These are phyloP conservation scores for Fusarium sacchari DNA, from an alignment of 2,329 filamentous ascomycete species.

Conservation along the genomic window DNA sequence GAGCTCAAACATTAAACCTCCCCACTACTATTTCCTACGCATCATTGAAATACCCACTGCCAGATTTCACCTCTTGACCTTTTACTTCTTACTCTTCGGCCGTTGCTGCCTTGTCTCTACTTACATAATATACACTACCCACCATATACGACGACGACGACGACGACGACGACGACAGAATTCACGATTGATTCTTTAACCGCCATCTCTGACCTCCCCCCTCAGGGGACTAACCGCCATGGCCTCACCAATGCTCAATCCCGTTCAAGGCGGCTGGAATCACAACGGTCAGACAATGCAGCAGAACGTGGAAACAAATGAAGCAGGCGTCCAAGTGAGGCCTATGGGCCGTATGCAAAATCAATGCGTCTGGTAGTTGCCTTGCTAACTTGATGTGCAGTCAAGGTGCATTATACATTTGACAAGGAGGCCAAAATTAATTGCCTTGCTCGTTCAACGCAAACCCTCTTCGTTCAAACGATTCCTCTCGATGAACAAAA, in stretches of 20 bases:
- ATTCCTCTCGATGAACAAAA: slow-evolving; percentile 81
- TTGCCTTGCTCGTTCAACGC: slow-evolving; percentile 86
- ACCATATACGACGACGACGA: background rate
- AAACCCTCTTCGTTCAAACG: slow-evolving; percentile 81
- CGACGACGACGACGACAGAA: background rate
- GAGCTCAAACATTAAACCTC: slow-evolving; percentile 32
- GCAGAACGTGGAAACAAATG: slow-evolving; percentile 49
- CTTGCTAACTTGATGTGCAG: slow-evolving; percentile 57
- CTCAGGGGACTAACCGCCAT: slow-evolving; percentile 46
- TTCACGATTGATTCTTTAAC: slow-evolving; percentile 11
- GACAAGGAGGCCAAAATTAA: slow-evolving; percentile 88
- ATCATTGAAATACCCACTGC: slow-evolving; percentile 25
- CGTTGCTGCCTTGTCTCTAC: background rate
- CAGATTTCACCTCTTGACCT: slow-evolving; percentile 1
- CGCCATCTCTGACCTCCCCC: slow-evolving; percentile 34
- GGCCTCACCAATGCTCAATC: slow-evolving; percentile 52
- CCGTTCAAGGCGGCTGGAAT: slow-evolving; percentile 48
- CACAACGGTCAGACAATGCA: slow-evolving; percentile 45
- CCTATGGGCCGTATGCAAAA: slow-evolving; percentile 72
- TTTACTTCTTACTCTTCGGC: slow-evolving; percentile 18
- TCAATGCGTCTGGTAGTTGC: slow-evolving; percentile 5
- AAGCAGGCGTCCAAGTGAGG: slow-evolving; percentile 66
- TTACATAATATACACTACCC: background rate
- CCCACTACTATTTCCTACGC: slow-evolving; percentile 13
- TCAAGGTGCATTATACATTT: slow-evolving; percentile 97